These are phyloP conservation scores for Phaeosphaeria sp. DNA, from an alignment of 2,329 filamentous ascomycete genomes.

Conservation along the genomic window DNA sequence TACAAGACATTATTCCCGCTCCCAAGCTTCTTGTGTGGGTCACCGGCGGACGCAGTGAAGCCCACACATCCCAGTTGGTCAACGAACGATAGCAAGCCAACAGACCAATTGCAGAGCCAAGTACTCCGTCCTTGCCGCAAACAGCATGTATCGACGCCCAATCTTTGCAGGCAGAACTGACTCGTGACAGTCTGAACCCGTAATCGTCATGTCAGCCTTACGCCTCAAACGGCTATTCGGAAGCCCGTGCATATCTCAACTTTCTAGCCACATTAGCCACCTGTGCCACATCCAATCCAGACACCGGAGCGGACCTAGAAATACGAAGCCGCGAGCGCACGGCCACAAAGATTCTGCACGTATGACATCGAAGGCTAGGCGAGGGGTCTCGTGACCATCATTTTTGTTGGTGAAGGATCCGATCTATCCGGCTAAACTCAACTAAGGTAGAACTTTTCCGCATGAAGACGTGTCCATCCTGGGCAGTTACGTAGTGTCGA, in stretches of 20 bases:
- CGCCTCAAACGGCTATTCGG: constrained; percentile 23
- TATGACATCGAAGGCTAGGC: constrained; percentile 29
- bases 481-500: constrained; percentile 14
- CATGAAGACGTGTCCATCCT: constrained; percentile 4
- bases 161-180: constrained; percentile 1
- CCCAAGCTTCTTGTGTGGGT: constrained; percentile 23
- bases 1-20: constrained; percentile 19
- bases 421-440: constrained; percentile 19
- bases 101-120: constrained; percentile 16
- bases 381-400: constrained; percentile 19
- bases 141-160: constrained; percentile 16
- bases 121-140: constrained; percentile 3
- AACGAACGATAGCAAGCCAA: constrained; percentile 8
- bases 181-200: constrained; percentile 25
- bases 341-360: constrained; percentile 11
- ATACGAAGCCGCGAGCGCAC: constrained; percentile 15
- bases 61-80: constrained; percentile 1
- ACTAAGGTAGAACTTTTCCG: constrained; percentile 5
- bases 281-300: constrained; percentile 35
- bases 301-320: neutral
- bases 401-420: constrained; percentile 5
- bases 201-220: constrained; percentile 27
- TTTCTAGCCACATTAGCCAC: constrained; percentile 35
- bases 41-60: constrained; percentile 8
- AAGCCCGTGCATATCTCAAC: constrained; percentile 33